Evolutionary conservation across 2,329 filamentous ascomycete species (phyloP).

Genomic region (Colletotrichum eremochloae): DNA sequence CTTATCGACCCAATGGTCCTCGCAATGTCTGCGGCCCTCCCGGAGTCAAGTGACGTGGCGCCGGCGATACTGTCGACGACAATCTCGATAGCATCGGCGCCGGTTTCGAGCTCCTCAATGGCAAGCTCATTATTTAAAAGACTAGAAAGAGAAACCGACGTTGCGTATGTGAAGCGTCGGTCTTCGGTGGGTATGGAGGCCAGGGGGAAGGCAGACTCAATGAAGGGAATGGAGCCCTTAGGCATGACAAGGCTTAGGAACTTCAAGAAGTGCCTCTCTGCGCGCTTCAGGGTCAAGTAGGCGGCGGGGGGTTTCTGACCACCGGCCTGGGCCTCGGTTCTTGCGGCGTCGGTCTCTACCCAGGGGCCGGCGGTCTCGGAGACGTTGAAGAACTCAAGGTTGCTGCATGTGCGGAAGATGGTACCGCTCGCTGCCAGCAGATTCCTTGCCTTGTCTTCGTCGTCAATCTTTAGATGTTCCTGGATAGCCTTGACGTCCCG

Average conservation of each 20-base stretch:
- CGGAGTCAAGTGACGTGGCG: conserved; percentile 43
- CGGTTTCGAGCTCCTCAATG: conserved; percentile 75
- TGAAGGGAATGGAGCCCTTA: conserved; percentile 66
- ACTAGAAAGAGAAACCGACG: conserved; percentile 71
- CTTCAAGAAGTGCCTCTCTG: conserved; percentile 77
- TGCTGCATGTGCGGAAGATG: conserved; percentile 76
- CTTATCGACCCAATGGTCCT: conserved; percentile 71
- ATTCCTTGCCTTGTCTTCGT: conserved; percentile 68
- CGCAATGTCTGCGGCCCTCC: conserved; percentile 66
- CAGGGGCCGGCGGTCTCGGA: conserved; percentile 61
- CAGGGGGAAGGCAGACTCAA: conserved; percentile 75
- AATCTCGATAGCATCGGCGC: conserved; percentile 76
- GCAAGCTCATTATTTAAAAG: conserved; percentile 68
- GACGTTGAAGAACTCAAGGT: conserved; percentile 83
- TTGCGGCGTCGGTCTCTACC: conserved; percentile 36
- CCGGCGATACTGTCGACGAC: conserved; percentile 57
- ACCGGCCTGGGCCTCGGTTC: conserved; percentile 40
- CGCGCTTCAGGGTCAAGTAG: conserved; percentile 76
- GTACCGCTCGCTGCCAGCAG: conserved; percentile 69
- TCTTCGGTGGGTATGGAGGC: conserved; percentile 71
- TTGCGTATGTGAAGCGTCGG: conserved; percentile 75
- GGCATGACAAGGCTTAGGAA: conserved; percentile 74
- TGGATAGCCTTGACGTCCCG: conserved; percentile 76
- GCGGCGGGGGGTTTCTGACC: conserved; percentile 63
- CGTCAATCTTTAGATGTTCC: conserved; percentile 69